phyloP scores from a whole-genome alignment of 1,284 basidiomycete genomes.

The Malassezia restricta region DNA sequence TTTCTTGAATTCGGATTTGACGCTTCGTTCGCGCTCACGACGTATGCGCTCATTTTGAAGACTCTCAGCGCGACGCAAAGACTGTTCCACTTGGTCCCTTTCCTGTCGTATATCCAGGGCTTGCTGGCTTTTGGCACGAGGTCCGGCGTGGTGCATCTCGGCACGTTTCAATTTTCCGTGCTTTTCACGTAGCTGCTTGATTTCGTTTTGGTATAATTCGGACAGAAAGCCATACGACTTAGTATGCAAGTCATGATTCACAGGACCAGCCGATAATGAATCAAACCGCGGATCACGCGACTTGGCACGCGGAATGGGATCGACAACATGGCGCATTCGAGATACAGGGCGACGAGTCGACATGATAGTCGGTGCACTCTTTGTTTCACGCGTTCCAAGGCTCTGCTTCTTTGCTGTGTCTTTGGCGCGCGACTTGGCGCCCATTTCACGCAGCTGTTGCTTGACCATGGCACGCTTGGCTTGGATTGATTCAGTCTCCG shows the following conservation, averaged over 20 bases:
- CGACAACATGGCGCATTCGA: slow-evolving; percentile 63
- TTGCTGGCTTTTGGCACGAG: slow-evolving; percentile 53
- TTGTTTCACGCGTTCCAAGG: slow-evolving; percentile 55
- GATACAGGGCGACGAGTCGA: slow-evolving; percentile 77
- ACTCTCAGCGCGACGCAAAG: slow-evolving; percentile 67
- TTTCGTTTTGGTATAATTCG: slow-evolving; percentile 58
- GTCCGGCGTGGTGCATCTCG: slow-evolving; percentile 58
- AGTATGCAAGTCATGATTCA: slow-evolving; percentile 59
- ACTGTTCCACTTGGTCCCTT: slow-evolving; percentile 61
- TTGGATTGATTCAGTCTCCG: slow-evolving; percentile 17
- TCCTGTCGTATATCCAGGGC: slow-evolving; percentile 53
- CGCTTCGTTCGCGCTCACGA: slow-evolving; percentile 50
- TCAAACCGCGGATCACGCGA: slow-evolving; percentile 79
- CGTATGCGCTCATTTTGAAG: slow-evolving; percentile 55
- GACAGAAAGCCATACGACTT: slow-evolving; percentile 69
- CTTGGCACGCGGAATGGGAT: slow-evolving; percentile 52
- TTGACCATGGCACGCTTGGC: slow-evolving; percentile 20
- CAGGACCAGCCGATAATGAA: slow-evolving; percentile 58
- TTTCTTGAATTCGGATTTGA: slow-evolving; percentile 52
- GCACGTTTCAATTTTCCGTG: slow-evolving; percentile 59
- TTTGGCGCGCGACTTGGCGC: slow-evolving; percentile 7
- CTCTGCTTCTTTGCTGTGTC: slow-evolving; percentile 8
- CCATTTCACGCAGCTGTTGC: slow-evolving; percentile 9
- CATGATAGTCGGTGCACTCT: slow-evolving; percentile 80
- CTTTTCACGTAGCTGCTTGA: slow-evolving; percentile 57